Conservation (phyloP, 2,329 filamentous ascomycete species). For the Cytospora paraplurivora region DNA sequence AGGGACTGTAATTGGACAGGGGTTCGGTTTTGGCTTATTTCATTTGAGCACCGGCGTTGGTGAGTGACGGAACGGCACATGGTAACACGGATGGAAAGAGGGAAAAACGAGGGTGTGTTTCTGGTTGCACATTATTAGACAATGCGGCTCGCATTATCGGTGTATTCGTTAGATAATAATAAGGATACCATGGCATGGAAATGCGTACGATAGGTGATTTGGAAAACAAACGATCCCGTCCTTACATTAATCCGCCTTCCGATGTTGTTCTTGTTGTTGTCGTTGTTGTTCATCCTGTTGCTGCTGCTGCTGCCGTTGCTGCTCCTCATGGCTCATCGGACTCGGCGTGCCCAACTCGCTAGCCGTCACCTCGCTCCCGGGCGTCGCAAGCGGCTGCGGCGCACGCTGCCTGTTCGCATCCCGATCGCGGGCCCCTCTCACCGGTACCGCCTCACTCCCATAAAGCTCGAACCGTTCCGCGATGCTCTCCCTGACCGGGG, state of each 20-base stretch:
- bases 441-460: conserved; percentile 33
- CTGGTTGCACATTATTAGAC: not conserved
- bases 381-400: conserved; percentile 24
- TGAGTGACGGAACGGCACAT: not conserved
- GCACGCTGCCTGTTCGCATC: not conserved
- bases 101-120: not conserved
- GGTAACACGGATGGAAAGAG: not conserved
- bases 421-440: not conserved
- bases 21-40: not conserved
- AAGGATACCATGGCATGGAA: not conserved
- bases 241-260: not conserved
- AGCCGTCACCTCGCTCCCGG: conserved; percentile 21
- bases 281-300: not conserved
- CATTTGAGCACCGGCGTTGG: not conserved
- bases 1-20: not conserved
- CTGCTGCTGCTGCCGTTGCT: conserved; percentile 8
- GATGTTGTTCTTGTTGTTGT: not conserved
- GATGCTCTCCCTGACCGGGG: conserved; percentile 33
- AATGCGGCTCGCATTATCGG: not conserved
- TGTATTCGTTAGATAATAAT: not conserved
- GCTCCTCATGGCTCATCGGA: conserved; percentile 21
- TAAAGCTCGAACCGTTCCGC: conserved; percentile 48
- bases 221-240: not conserved
- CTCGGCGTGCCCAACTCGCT: conserved; percentile 27
- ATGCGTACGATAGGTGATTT: conserved; percentile 6